These are phyloP conservation scores for Lonicera japonica DNA, from an alignment of 129 eudicot species.

Conservation along the genomic window DNA sequence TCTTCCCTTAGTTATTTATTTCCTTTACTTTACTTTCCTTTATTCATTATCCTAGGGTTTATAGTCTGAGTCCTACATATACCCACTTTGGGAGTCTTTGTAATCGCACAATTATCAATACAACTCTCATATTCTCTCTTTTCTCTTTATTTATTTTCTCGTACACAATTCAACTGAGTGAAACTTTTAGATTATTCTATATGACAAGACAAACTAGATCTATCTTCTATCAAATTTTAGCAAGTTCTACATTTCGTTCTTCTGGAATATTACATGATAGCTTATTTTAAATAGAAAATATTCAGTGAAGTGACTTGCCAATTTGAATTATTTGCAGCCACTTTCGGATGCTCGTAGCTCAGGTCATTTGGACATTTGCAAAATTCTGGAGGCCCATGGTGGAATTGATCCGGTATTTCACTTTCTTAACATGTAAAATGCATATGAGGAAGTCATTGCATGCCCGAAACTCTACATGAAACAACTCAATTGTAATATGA, in stretches of 20 bases:
- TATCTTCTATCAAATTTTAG: not conserved
- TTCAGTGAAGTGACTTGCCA: not conserved
- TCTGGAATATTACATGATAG: not conserved
- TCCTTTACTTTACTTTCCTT: no score
- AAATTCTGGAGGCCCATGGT: conserved; percentile 52
- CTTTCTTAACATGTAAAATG: not conserved
- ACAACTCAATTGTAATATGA: not conserved
- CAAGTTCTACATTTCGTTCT: not conserved
- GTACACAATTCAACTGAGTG: no score
- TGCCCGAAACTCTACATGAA: not conserved
- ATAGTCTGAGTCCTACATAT: no score
- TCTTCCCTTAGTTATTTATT: no score
- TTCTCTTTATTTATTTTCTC: no score
- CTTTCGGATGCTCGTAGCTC: conserved; percentile 67
- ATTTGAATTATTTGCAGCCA: conserved; percentile 38
- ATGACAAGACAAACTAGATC: not conserved
- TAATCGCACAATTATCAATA: no score
- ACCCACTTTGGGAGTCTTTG: no score
- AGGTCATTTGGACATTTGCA: conserved; percentile 51
- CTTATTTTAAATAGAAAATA: not conserved
- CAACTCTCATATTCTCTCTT: no score
- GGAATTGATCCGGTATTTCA: conserved; percentile 54
- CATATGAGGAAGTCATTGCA: not conserved
- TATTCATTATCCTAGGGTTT: no score
- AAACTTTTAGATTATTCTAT: no score